Conservation (phyloP, 2,329 filamentous ascomycete genomes). For the Exophiala oligosperma region DNA sequence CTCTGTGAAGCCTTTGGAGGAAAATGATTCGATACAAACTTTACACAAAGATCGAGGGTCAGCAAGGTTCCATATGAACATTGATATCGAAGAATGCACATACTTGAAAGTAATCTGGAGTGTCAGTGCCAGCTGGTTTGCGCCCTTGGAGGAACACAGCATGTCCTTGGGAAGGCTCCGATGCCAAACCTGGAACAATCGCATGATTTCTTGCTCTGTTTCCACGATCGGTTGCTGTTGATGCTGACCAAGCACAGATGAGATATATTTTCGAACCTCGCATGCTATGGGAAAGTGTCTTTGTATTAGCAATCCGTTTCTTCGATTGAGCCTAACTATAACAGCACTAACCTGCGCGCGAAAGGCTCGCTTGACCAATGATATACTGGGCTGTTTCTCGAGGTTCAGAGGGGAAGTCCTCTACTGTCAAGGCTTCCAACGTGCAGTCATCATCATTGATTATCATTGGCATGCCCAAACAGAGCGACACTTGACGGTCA, state of each 20-base stretch:
- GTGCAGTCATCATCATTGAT: conserved; percentile 14
- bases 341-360: neutral
- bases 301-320: neutral
- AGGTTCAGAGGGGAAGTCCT: conserved; percentile 10
- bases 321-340: neutral
- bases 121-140: too few species aligned
- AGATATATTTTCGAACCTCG: neutral
- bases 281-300: neutral
- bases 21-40: neutral
- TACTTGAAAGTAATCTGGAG: too few species aligned
- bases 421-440: conserved; percentile 11
- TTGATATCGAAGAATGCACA: too few species aligned
- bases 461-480: conserved; percentile 4
- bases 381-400: conserved; percentile 10
- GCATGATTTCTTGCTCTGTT: too few species aligned
- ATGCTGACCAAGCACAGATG: neutral
- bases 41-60: too few species aligned
- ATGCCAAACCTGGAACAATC: too few species aligned
- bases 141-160: too few species aligned
- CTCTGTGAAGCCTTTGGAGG: conserved; percentile 5
- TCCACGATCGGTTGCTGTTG: too few species aligned
- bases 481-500: conserved; percentile 6
- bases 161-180: too few species aligned
- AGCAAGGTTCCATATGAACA: too few species aligned
- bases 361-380: conserved; percentile 3